Evolutionary conservation across 306 rosid genomes (phyloP).

Genomic region (Cucurbita pepo): DNA sequence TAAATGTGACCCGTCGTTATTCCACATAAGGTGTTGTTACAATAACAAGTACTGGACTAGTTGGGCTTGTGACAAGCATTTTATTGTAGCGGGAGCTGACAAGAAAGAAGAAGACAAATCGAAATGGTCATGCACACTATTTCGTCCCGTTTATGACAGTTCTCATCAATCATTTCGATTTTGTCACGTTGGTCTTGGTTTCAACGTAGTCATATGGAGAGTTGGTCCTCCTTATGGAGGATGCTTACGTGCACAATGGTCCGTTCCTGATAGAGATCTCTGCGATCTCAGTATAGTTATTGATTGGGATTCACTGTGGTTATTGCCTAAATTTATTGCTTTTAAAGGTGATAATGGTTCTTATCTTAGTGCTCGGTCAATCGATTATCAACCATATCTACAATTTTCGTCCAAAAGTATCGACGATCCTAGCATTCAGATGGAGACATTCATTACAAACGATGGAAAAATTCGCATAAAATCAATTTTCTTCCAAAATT

Average conservation of each 20-base stretch:
- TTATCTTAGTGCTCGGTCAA: not conserved
- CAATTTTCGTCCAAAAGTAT: not conserved
- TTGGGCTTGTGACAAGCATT: rapidly evolving
- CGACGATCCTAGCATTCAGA: not conserved
- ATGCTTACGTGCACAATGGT: not conserved
- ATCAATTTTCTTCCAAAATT: not conserved
- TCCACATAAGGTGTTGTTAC: not conserved
- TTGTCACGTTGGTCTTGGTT: not conserved
- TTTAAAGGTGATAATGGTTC: not conserved
- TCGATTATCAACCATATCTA: not conserved
- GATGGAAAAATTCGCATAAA: not conserved
- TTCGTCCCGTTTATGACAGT: not conserved
- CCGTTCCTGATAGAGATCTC: not conserved
- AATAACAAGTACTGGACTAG: not conserved
- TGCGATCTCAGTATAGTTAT: not conserved
- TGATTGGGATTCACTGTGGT: not conserved
- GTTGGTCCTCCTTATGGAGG: not conserved
- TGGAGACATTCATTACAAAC: not conserved
- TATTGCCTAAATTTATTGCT: not conserved
- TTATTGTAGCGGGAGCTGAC: not conserved
- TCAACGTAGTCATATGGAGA: not conserved
- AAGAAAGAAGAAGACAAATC: not conserved
- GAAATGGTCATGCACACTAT: not conserved
- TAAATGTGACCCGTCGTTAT: not conserved
- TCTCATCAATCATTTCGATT: not conserved